phyloP scores from a whole-genome alignment of 2,329 filamentous ascomycete species.

The Lomentospora prolificans region DNA sequence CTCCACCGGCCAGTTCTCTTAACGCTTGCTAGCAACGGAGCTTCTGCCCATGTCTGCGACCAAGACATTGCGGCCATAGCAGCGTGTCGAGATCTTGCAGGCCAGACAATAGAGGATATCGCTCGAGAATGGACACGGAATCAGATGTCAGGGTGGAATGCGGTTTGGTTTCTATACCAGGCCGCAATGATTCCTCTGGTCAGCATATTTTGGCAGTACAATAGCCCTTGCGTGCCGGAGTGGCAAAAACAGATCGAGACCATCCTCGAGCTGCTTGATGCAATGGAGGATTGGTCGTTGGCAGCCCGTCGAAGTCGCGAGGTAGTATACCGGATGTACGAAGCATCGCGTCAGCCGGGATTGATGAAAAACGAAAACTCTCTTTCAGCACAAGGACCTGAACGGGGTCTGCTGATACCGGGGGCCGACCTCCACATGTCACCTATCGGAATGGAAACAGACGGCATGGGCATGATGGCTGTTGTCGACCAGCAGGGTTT shows the following conservation, averaged over 20 bases:
- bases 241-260: slow-evolving; percentile 50
- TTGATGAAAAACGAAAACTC: slow-evolving; percentile 19
- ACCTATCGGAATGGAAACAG: slow-evolving; percentile 40
- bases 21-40: slow-evolving; percentile 44
- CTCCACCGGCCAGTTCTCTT: slow-evolving; percentile 65
- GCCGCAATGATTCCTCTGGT: slow-evolving; percentile 71
- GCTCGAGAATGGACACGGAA: slow-evolving; percentile 59
- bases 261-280: slow-evolving; percentile 50
- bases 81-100: slow-evolving; percentile 59
- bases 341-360: slow-evolving; percentile 37
- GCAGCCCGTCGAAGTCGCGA: slow-evolving; percentile 53
- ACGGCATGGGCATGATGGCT: slow-evolving; percentile 40
- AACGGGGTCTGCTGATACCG: slow-evolving; percentile 25
- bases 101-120: slow-evolving; percentile 63
- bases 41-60: slow-evolving; percentile 38
- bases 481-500: slow-evolving; percentile 43
- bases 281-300: slow-evolving; percentile 55
- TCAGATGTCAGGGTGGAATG: slow-evolving; percentile 72
- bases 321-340: slow-evolving; percentile 54
- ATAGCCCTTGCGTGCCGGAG: slow-evolving; percentile 34
- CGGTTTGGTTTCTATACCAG: slow-evolving; percentile 74
- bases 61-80: slow-evolving; percentile 60
- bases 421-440: slow-evolving; percentile 37
- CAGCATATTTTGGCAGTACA: slow-evolving; percentile 60
- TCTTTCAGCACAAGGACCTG: slow-evolving; percentile 21